Evolutionary conservation across 352 stramenopile species (phyloP), one percentile per base, ranked within the genome.

Genomic region (Globisporangium apiculatum): DNA sequence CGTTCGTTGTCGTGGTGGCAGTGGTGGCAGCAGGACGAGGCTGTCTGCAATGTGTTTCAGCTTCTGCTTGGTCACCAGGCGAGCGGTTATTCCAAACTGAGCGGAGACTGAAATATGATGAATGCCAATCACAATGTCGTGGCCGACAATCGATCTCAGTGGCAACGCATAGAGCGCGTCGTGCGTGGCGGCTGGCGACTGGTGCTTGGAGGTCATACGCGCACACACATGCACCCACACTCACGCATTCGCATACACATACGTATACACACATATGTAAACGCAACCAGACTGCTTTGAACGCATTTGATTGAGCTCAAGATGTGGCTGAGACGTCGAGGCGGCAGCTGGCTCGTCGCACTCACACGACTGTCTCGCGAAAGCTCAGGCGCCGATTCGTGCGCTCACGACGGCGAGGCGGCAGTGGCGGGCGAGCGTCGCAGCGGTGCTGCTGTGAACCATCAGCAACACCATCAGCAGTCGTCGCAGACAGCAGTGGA

Each of bases 371-470:
- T 14, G 40, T 48, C 11, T 55, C 55, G 24, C 41, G 48, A 17
- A 50, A 61, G 48, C 18, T 55, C 40, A 61, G 55, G 48, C 55
- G 55, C 8, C 55, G 55, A 48, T 61, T 61, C 4, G 47, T 14
- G 15, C 55, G 55, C 18, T 18, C 37, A 3, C 55, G 48, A 14
- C 37, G 36, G 12, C 8, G 10, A 14, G n/a, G 46, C 10, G 17
- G 4, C 42, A 47, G 3, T 47, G 5, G 42, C 7, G 47, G 7
- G 2, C 11, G 48, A 24, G 10, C 31, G 52, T 10, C 42, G 52
- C 52, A 31, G 24, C 40, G 4, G 15, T 47, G 43, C 15, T 58
- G 40, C 35, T 51, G 3, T 35, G 35, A 18, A 6, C 14, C 14
- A 36, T 59, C 43, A 31, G 1, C 24, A 31, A 0, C 24, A 24